These are phyloP conservation scores for Sugiyamaella chiloensis DNA, from an alignment of 805 yeast genomes.

Conservation along the genomic window DNA sequence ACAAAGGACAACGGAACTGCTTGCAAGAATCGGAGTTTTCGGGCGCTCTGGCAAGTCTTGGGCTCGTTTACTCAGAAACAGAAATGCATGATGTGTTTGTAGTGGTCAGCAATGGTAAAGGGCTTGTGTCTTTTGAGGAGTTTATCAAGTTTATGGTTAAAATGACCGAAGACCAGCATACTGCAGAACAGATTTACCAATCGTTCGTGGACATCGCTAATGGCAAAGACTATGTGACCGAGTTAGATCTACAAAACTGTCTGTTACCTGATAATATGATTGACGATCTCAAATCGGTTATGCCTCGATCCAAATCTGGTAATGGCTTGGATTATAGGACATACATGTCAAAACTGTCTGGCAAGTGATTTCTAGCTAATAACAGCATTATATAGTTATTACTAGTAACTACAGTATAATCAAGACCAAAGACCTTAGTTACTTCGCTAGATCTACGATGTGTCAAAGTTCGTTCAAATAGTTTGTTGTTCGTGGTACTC, in stretches of 20 bases:
- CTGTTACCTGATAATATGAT: conserved; percentile 34
- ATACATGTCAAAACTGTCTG: conserved; percentile 42
- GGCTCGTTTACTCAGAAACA: conserved; percentile 36
- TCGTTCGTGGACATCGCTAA: conserved; percentile 41
- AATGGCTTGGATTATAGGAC: conserved; percentile 32
- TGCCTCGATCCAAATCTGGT: conserved; percentile 28
- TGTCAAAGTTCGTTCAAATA: background rate
- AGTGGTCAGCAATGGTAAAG: conserved; percentile 27
- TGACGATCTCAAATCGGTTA: conserved; percentile 28
- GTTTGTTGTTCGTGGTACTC: background rate
- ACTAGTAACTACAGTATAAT: too few species aligned
- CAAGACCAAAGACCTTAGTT: too few species aligned
- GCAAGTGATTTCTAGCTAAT: too few species aligned
- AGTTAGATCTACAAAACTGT: conserved; percentile 39
- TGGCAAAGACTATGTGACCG: conserved; percentile 40
- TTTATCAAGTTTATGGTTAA: conserved; percentile 38
- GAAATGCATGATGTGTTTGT: conserved; percentile 40
- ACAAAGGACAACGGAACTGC: conserved; percentile 36
- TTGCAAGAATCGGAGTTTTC: conserved; percentile 43
- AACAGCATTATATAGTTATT: too few species aligned
- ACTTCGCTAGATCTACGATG: too few species aligned
- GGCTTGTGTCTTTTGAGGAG: conserved; percentile 31
- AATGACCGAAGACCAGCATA: conserved; percentile 39
- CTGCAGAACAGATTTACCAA: conserved; percentile 37
- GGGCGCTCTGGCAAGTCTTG: conserved; percentile 42